A percentile compares a stretch with the other conserved stretches of the same genome.
These are phyloP conservation scores for Phytophthora fragariae DNA, from an alignment of 352 stramenopile genomes.

Conservation along the genomic window DNA sequence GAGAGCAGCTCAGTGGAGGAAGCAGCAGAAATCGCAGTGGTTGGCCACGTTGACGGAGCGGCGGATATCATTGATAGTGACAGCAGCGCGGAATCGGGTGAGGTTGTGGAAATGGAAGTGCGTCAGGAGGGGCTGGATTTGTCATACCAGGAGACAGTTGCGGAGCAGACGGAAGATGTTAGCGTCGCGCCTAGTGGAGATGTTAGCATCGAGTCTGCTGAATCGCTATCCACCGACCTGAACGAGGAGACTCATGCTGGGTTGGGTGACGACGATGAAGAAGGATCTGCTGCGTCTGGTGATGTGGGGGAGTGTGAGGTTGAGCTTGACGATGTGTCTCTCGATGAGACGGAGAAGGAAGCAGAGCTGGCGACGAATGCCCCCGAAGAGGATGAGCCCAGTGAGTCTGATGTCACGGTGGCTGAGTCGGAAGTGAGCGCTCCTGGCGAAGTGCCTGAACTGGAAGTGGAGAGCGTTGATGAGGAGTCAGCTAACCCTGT, in stretches of 20 bases:
- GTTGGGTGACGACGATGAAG: neutral
- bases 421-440: neutral
- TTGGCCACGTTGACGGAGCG: neutral
- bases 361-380: neutral
- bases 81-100: neutral
- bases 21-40: neutral
- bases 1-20: neutral
- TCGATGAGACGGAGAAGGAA: slow-evolving; percentile 5
- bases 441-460: neutral
- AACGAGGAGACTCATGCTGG: neutral
- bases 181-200: neutral
- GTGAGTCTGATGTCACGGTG: neutral
- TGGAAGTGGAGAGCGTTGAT: slow-evolving; percentile 1
- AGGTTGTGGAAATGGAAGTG: slow-evolving; percentile 35
- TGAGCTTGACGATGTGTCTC: neutral
- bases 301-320: neutral
- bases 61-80: neutral
- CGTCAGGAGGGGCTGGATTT: slow-evolving; percentile 30
- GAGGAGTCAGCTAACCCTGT: slow-evolving; percentile 7
- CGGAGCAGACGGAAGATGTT: slow-evolving; percentile 38
- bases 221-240: neutral
- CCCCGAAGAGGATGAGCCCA: slow-evolving; percentile 6
- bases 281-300: neutral
- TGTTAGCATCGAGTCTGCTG: neutral
- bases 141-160: slow-evolving; percentile 14